phyloP scores from a whole-genome alignment of 2,329 filamentous ascomycete genomes.

The Xylariaceae sp. region DNA sequence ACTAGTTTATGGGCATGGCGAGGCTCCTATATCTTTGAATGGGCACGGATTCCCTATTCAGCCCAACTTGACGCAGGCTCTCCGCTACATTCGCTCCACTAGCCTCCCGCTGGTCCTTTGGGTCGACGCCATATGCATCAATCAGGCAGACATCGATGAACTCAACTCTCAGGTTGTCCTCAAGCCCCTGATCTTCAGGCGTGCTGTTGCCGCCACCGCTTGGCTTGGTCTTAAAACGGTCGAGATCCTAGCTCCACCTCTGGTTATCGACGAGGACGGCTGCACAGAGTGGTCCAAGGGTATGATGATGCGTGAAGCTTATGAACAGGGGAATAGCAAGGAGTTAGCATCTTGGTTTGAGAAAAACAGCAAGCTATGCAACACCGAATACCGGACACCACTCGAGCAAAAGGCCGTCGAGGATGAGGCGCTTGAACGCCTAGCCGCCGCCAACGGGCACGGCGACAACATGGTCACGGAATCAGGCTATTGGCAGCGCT shows the following conservation, averaged over 20 bases:
- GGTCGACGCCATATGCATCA: slow-evolving; percentile 12
- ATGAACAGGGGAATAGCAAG: slow-evolving; percentile 5
- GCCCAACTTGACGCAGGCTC: slow-evolving; percentile 6
- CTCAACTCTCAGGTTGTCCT: slow-evolving; percentile 5
- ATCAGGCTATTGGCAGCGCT: slow-evolving; percentile 7
- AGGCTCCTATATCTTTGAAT: not conserved
- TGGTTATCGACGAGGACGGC: not conserved
- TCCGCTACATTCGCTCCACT: slow-evolving; percentile 4
- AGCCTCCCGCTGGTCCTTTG: slow-evolving; percentile 1
- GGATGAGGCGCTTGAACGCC: slow-evolving; percentile 2
- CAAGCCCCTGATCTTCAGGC: not conserved
- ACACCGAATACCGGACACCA: not conserved
- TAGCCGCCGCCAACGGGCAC: not conserved
- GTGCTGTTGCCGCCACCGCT: not conserved
- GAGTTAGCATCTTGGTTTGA: slow-evolving; percentile 3
- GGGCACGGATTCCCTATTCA: not conserved
- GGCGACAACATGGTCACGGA: not conserved
- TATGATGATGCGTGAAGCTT: not conserved
- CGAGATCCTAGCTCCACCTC: not conserved
- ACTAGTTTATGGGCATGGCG: not conserved
- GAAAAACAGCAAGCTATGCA: not conserved
- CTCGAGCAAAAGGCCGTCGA: not conserved
- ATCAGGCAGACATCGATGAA: slow-evolving; percentile 7
- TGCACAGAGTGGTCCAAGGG: not conserved
- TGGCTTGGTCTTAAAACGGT: not conserved